Base-by-base conservation (phyloP, 2,329 filamentous ascomycete species). In the Aspergillus fischeri region DNA sequence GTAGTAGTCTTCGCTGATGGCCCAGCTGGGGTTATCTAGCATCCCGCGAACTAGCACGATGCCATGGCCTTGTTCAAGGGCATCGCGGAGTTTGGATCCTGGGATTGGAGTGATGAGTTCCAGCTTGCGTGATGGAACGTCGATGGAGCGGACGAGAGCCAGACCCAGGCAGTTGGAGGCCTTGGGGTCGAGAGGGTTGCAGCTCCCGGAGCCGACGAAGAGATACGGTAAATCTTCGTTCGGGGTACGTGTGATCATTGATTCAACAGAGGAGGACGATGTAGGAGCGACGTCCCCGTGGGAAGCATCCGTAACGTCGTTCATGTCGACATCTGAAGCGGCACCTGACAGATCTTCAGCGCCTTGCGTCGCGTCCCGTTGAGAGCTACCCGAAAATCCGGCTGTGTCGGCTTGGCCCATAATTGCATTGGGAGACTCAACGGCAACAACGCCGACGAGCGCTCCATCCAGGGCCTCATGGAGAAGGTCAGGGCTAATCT, bases 391-490 rank as follows among this genome's bases (percentile, higher is more conserved):
- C 29, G 55, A 35, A 10, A 52, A 48, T 32, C 38, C 38, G 21
- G 57, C 38, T 17, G 20, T 27, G 3, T 58, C 54, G 10, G 29
- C 38, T 3, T 55, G 45, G 42, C 64, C 63, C 11, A 64, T 54
- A 3, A 77, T 65, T 8, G 72, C 71, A 44, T 60, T 64, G 0
- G 72, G 63, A 4, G 76, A 74, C 55, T 82, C 77, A 3, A 81
- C 68, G 1, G 77, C 75, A 1, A 83, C 75, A 29, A 87, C 72
- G 4, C 81, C 81, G 10, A 86, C 78, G 8, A 85, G 65, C 3
- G 79, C 72, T 44, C 83, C 83, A 47, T 83, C 79, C 21, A 86
- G 71, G 3, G 81, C 74, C 58, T 82, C 78, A 10, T 72, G 63
- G 2, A 86, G 70, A 44, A 80, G 75, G 17, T 77, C 73, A 3